Percentiles rank a stretch among this genome's conserved stretches.
phyloP scores from a whole-genome alignment of 495 filamentous ascomycete species.

The Penicillium samsonianum region DNA sequence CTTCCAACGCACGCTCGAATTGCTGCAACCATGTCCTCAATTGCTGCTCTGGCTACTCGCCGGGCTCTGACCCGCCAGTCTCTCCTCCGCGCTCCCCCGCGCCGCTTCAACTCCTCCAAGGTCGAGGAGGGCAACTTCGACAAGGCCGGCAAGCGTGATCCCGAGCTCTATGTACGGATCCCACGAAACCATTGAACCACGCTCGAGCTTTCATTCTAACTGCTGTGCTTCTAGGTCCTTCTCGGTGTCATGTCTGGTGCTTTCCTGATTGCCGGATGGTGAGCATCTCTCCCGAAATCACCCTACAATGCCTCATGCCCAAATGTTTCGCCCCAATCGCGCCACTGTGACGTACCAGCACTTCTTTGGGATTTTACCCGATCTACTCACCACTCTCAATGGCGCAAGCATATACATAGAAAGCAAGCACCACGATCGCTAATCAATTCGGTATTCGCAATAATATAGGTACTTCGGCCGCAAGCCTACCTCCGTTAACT shows the following conservation, averaged over 20 bases:
- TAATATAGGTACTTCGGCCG: constrained; percentile 60
- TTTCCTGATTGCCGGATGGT: constrained; percentile 83
- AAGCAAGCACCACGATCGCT: constrained; percentile 15
- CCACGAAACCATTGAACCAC: constrained; percentile 17
- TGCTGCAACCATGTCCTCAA: constrained; percentile 53
- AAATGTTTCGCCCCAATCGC: constrained; percentile 13
- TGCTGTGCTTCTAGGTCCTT: constrained; percentile 63
- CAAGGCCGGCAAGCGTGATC: constrained; percentile 71
- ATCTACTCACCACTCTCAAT: background rate
- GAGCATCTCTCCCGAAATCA: constrained; percentile 26
- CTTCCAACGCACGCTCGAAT: constrained; percentile 22
- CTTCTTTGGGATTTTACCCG: background rate
- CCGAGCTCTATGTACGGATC: constrained; percentile 73
- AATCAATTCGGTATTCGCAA: constrained; percentile 12
- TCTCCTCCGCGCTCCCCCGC: constrained; percentile 43
- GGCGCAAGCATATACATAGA: background rate
- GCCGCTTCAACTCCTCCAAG: constrained; percentile 49
- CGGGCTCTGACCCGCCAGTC: constrained; percentile 51
- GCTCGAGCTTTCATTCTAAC: constrained; percentile 21
- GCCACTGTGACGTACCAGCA: constrained; percentile 17
- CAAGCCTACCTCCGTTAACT: constrained; percentile 81
- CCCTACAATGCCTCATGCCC: constrained; percentile 37
- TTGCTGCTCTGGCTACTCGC: constrained; percentile 53
- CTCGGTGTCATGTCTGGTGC: constrained; percentile 88
- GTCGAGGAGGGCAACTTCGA: constrained; percentile 54